Base-by-base conservation (phyloP, 495 filamentous ascomycete genomes). In the Lepidopterella palustris region DNA sequence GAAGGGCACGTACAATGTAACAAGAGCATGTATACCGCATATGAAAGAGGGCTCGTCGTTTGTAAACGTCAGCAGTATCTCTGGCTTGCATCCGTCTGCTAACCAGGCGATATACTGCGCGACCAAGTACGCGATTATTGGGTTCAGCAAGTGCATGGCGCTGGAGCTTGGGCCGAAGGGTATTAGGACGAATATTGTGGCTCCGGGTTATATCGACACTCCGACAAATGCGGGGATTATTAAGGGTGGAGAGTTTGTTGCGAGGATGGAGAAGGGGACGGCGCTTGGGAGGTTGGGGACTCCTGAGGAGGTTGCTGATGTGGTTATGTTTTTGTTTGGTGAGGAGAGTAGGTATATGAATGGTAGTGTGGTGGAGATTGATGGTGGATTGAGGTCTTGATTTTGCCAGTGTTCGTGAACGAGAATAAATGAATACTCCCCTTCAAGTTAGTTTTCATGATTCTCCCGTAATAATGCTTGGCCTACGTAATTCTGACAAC, bases 71-170 rank as follows among this genome's bases (percentile, higher is more conserved):
- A 73, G 73, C 31, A 75, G 72, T 25, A 77, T 77, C 48, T 72
- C 71, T 26, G 79, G 78, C 0, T 60, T 77, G 26, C 63, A 67
- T 1, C 67, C 73, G 0, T 56, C 60, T 9, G 60, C 70, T 4
- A 53, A 60, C n/a, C 57, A 64, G 5, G 73, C 74, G 6, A 75
- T 79, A 8, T 84, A 84, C 63, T 81, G 79, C 53, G 75, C 80
- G 0, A 81, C 77, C 29, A 83, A 84, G 61, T 78, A 70, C 21
- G 81, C 70, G 5, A 70, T 83, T 3, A 76, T 80, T 25, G 80
- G 80, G 5, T 78, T 84, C 61, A 77, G 76, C 4, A 82, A 82
- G 60, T 74, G 74, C 57, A 74, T 84, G 63, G 81, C 80, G 13
- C 65, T 81, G 55, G 82, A 83, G 55, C 66, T 83, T 45, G 82